Conservation (phyloP, 2,329 filamentous ascomycete species). For the Sarocladium strictum region DNA sequence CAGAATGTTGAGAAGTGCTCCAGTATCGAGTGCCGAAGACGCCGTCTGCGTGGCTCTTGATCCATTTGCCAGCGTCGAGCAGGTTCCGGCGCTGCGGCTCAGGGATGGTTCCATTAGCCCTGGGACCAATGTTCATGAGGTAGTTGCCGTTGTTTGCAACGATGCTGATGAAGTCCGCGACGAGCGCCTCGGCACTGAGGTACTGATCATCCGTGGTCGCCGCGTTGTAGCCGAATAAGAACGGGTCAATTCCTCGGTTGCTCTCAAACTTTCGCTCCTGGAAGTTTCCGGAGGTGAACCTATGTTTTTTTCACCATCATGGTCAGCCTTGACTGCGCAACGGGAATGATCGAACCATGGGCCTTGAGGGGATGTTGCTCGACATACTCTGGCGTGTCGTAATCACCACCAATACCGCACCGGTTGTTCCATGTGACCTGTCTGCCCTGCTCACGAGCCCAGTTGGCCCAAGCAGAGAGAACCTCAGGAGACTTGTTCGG, state of each 20-base stretch:
- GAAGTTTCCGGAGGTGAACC: neutral
- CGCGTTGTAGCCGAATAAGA: conserved; percentile 51
- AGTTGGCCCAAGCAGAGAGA: conserved; percentile 33
- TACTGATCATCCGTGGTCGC: conserved; percentile 42
- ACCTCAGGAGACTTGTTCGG: conserved; percentile 34
- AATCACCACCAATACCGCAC: conserved; percentile 33
- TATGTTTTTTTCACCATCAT: neutral
- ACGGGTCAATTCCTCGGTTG: conserved; percentile 54
- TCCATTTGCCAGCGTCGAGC: conserved; percentile 46
- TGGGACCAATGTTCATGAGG: conserved; percentile 48
- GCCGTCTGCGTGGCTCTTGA: conserved; percentile 44
- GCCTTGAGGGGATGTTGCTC: no score
- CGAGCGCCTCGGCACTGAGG: conserved; percentile 31
- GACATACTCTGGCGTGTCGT: conserved; percentile 10
- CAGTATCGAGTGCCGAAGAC: conserved; percentile 53
- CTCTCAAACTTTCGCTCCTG: conserved; percentile 48
- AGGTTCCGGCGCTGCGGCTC: conserved; percentile 40
- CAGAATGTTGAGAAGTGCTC: conserved; percentile 15
- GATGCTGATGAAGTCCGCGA: conserved; percentile 28
- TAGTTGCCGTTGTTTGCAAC: conserved; percentile 35
- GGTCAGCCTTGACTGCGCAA: neutral
- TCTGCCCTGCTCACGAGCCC: conserved; percentile 27
- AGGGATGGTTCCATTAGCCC: conserved; percentile 47
- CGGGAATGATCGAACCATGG: no score
- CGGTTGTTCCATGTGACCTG: conserved; percentile 50